Evolutionary conservation across 2,329 filamentous ascomycete genomes (phyloP), one percentile per base, ranked within the genome.

Genomic region (Epichloe hybrida): DNA sequence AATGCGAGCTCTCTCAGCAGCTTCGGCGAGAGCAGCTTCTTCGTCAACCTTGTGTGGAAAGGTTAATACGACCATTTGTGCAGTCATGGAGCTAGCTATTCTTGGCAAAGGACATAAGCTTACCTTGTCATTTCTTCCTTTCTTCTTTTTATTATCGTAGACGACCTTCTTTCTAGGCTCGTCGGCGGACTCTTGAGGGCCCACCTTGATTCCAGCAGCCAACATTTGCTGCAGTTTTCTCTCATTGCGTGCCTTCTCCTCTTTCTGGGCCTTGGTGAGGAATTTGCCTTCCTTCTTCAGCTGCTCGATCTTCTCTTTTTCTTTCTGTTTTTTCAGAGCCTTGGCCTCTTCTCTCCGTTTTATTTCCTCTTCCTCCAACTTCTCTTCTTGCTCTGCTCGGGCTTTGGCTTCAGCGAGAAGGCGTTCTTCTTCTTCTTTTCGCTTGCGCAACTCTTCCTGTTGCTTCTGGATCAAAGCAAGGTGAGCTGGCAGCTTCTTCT

Each of bases 221-320:
- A 90, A 71, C 86, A 93, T 89, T 68, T 93, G 88, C 72, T 93
- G 83, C 50, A 91, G 70, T 60, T 89, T 88, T 60, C 82, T 73
- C 69, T 91, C 85, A 58, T 87, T 84, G 60, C 82, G 79, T 23
- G 83, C 82, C 70, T 88, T 88, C 62, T 87, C 85, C 60, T 90
- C 86, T 63, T 83, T 86, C 64, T 94, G 86, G 13, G 87, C 86
- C 69, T 91, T 90, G 57, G 87, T 91, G 61, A 91, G 71, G 68
- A 85, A 91, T 62, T 88, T 91, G 65, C 88, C 88, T 65, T 89
- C 86, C 66, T 86, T 88, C 77, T 91, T 93, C 51, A 88, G 78
- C 70, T 91, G 84, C 63, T 93, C 88, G 54, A 91, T 83, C 68
- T 79, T 87, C 66, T 90, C 85, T 73, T 86, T 91, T 61, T 94